These are phyloP conservation scores for Aspergillus cejpii DNA, from an alignment of 2,329 filamentous ascomycete genomes.

Conservation along the genomic window DNA sequence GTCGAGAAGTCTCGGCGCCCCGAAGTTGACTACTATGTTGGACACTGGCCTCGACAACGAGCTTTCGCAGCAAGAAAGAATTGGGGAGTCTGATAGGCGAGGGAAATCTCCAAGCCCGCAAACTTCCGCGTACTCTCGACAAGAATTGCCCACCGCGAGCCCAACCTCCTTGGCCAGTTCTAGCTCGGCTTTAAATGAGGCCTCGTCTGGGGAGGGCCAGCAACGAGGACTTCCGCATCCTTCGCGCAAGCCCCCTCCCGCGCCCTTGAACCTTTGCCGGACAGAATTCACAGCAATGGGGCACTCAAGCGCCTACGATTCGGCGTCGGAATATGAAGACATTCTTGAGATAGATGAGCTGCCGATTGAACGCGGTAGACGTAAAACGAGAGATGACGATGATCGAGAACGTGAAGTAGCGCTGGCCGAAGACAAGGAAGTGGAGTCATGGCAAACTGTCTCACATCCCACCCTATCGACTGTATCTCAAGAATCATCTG, in stretches of 20 bases:
- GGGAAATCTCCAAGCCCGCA: constrained; percentile 5
- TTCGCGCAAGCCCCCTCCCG: constrained; percentile 74
- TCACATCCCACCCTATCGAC: constrained; percentile 23
- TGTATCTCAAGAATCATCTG: constrained; percentile 24
- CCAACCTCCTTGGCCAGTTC: constrained; percentile 19
- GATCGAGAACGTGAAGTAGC: constrained; percentile 69
- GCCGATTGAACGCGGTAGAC: constrained; percentile 60
- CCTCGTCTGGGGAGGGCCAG: constrained; percentile 14
- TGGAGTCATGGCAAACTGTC: constrained; percentile 49
- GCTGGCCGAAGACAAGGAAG: constrained; percentile 58
- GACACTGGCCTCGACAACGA: neutral
- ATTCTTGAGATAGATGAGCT: constrained; percentile 63
- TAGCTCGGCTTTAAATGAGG: constrained; percentile 15
- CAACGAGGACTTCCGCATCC: constrained; percentile 47
- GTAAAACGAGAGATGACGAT: constrained; percentile 82
- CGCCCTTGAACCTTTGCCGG: constrained; percentile 66
- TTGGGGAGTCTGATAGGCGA: neutral
- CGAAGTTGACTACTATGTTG: neutral
- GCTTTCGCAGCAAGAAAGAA: neutral
- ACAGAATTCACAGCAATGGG: constrained; percentile 39
- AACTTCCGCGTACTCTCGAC: constrained; percentile 9
- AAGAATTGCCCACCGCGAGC: constrained; percentile 13
- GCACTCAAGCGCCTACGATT: constrained; percentile 50
- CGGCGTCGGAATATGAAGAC: constrained; percentile 79
- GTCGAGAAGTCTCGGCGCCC: neutral